A percentile compares a stretch with the other conserved stretches of the same genome.
Evolutionary conservation across 1,139 yeast genomes (phyloP).

Genomic region (Trichomonascaceae sp.): DNA sequence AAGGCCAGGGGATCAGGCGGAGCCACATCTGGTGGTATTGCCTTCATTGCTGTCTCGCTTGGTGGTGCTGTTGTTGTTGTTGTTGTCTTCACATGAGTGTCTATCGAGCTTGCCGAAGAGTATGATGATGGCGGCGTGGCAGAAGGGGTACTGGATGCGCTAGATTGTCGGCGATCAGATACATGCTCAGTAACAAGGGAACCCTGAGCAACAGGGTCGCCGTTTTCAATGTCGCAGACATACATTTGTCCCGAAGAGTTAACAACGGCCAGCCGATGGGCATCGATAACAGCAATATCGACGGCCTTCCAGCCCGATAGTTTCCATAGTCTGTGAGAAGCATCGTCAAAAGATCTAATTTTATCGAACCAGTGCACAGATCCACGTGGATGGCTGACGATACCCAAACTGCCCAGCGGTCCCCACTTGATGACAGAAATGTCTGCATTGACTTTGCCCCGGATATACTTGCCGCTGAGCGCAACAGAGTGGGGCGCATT

Average conservation of each 20-base stretch:
- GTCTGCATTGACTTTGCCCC: constrained; percentile 53
- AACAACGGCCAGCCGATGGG: background rate
- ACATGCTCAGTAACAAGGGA: constrained; percentile 27
- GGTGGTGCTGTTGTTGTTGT: constrained; percentile 1
- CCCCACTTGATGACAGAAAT: constrained; percentile 46
- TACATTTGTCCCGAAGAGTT: background rate
- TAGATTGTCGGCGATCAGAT: background rate
- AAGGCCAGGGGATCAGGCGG: constrained; percentile 40
- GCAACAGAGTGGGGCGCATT: constrained; percentile 39
- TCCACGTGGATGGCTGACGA: constrained; percentile 44
- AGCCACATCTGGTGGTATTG: no score
- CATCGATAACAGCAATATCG: constrained; percentile 9
- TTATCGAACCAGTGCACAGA: constrained; percentile 48
- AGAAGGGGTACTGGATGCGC: background rate
- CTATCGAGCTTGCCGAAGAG: background rate
- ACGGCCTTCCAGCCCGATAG: constrained; percentile 18
- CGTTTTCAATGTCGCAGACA: constrained; percentile 33
- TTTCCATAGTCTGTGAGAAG: constrained; percentile 18
- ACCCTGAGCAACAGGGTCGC: constrained; percentile 33
- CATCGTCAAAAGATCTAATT: constrained; percentile 15
- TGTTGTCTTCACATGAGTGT: background rate
- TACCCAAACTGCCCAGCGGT: constrained; percentile 34
- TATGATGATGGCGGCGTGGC: background rate
- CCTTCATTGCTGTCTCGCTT: no score
- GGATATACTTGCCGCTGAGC: constrained; percentile 42